phyloP scores from a whole-genome alignment of 768 basidiomycete genomes.

The Amanita pallidorosea region DNA sequence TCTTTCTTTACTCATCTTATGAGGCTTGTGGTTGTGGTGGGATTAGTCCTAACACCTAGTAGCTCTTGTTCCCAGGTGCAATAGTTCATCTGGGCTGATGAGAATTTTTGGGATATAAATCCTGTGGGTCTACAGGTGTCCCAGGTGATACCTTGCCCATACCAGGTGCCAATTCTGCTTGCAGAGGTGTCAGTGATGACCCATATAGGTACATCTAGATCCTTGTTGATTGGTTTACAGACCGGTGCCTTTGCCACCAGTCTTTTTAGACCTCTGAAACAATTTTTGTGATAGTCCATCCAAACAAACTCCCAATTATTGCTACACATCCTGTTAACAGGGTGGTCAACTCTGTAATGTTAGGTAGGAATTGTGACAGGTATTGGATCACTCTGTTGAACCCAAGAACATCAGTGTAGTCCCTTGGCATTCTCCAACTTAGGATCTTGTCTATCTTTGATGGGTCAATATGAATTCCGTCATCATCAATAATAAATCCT shows the following conservation, averaged over 20 bases:
- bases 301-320: conserved; percentile 18
- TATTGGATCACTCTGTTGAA: conserved; percentile 24
- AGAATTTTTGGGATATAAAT: too few relatives aligned
- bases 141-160: neutral
- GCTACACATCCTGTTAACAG: conserved; percentile 15
- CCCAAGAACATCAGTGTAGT: conserved; percentile 16
- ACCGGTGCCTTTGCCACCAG: neutral
- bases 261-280: conserved; percentile 8
- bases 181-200: neutral
- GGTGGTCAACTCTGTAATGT: conserved; percentile 15
- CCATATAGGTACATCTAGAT: neutral
- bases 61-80: conserved; percentile 10
- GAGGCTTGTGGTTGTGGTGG: too few relatives aligned
- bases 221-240: neutral
- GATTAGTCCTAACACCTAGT: too few relatives aligned
- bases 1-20: too few relatives aligned
- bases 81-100: too few relatives aligned
- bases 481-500: neutral
- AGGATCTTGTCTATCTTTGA: conserved; percentile 5
- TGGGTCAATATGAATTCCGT: neutral
- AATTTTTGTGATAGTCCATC: conserved; percentile 13
- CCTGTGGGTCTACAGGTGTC: too few relatives aligned
- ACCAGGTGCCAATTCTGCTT: conserved; percentile 11
- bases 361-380: conserved; percentile 19
- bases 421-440: conserved; percentile 17